Evolutionary conservation across 306 rosid species (phyloP), one percentile per base, ranked within the genome.

Genomic region (Urtica urens): DNA sequence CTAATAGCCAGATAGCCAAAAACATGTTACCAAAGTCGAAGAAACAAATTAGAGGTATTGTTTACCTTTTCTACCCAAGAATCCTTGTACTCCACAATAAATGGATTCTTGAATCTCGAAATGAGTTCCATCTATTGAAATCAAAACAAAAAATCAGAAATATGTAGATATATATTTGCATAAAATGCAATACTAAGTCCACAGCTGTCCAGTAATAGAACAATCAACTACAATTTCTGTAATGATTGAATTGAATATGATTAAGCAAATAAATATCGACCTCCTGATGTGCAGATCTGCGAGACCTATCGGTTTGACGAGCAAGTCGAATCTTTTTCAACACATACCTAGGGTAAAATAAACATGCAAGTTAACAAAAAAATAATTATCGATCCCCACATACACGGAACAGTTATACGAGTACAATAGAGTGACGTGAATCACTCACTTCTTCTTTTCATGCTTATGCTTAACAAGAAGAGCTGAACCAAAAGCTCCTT

Each of bases 11-110:
- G 51, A 48, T 19, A 28, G 34, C n/a, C 23, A 28, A 19, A n/a
- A 25, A 37, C 23, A 18, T 35, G 24, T 22, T 27, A 14, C 33
- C 13, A 13, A 21, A 8, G 7, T 5, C 8, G 2, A 28, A 42
- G 3, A 21, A 28, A n/a, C 17, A 24, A 57, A 30, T 17, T 15
- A 52, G 6, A 44, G 51, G 27, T 23, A 19, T 27, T 33, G 19
- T 41, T 16, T 75, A 85, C 99, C 96, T 85, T 92, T 71, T 92
- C 99, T 14, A 92, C 99, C 99, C 99, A 92, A 25, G 99, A 92
- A 79, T 92, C 99, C 67, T 92, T 92, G 72, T 92, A 92, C 73
- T 92, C 99, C 72, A 92, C 99, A 48, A 92, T 85, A 71, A 82
- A 92, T 49, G 94, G 99, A 65, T 85, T 92, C 38, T 80, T 65